A percentile compares a stretch with the other conserved stretches of the same genome.
phyloP scores from a whole-genome alignment of 176 grass and related monocot genomes.

The Raddia guianensis region DNA sequence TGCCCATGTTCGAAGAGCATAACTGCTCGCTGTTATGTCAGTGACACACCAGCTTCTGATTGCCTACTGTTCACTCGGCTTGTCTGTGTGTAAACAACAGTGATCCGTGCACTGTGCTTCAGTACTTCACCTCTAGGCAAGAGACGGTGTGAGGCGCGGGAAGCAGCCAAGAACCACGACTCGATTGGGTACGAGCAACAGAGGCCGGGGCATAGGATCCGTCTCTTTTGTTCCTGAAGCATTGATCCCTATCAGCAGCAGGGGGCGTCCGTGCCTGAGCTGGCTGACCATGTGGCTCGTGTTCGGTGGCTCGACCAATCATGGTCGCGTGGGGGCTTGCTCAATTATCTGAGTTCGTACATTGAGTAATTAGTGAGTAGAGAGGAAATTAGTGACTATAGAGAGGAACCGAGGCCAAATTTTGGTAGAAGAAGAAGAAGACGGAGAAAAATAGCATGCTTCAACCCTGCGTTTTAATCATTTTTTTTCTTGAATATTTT shows the following conservation, averaged over 20 bases:
- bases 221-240: neutral
- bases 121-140: neutral
- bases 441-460: neutral
- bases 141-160: neutral
- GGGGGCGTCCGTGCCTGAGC: too few relatives aligned
- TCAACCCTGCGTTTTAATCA: neutral
- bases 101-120: neutral
- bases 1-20: neutral
- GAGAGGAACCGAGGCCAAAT: too few relatives aligned
- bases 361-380: too few relatives aligned
- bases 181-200: neutral
- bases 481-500: too few relatives aligned
- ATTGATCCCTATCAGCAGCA: neutral
- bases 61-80: neutral
- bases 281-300: conserved; percentile 2
- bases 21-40: neutral
- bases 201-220: neutral
- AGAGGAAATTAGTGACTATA: too few relatives aligned
- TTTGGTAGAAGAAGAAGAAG: neutral
- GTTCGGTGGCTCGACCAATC: neutral
- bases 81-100: neutral
- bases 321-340: neutral
- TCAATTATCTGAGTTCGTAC: too few relatives aligned
- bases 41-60: neutral
- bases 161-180: neutral